These are phyloP conservation scores for Asterophora lycoperdoides DNA, from an alignment of 768 basidiomycete species.

Conservation along the genomic window DNA sequence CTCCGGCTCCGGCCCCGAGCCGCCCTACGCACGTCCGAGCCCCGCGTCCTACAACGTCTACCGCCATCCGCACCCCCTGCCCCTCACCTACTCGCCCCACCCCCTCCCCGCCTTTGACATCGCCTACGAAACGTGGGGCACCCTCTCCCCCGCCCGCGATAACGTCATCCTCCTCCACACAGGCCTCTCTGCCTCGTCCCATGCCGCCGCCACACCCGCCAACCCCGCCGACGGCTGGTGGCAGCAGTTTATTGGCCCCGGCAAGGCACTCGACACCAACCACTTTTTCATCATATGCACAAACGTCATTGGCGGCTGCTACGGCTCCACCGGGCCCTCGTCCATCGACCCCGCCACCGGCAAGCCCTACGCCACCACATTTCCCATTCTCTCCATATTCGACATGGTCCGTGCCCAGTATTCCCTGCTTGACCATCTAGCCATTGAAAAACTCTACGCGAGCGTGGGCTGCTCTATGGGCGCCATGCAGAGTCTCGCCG, in stretches of 20 bases:
- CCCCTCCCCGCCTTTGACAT: slow-evolving; percentile 72
- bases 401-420: slow-evolving; percentile 98
- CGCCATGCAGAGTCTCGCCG: slow-evolving; percentile 94
- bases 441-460: slow-evolving; percentile 83
- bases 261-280: slow-evolving; percentile 89
- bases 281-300: slow-evolving; percentile 93
- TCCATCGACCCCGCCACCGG: slow-evolving; percentile 68
- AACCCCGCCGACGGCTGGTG: slow-evolving; percentile 94
- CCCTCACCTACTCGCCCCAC: slow-evolving; percentile 48
- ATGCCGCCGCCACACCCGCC: slow-evolving; percentile 75
- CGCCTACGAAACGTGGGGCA: slow-evolving; percentile 99
- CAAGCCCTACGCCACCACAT: slow-evolving; percentile 79
- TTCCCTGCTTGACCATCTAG: slow-evolving; percentile 75
- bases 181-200: slow-evolving; percentile 92
- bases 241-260: slow-evolving; percentile 97
- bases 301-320: slow-evolving; percentile 96
- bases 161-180: slow-evolving; percentile 96
- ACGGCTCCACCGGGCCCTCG: slow-evolving; percentile 94
- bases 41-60: slow-evolving; percentile 72
- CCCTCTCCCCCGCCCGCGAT: slow-evolving; percentile 67
- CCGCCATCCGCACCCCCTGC: slow-evolving; percentile 57
- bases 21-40: slow-evolving; percentile 75
- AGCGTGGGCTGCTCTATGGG: slow-evolving; percentile 97
- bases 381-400: slow-evolving; percentile 90
- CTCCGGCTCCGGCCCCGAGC: slow-evolving; percentile 66